Conservation (phyloP, 2,329 filamentous ascomycete species). For the Amauroascus verrucosus region DNA sequence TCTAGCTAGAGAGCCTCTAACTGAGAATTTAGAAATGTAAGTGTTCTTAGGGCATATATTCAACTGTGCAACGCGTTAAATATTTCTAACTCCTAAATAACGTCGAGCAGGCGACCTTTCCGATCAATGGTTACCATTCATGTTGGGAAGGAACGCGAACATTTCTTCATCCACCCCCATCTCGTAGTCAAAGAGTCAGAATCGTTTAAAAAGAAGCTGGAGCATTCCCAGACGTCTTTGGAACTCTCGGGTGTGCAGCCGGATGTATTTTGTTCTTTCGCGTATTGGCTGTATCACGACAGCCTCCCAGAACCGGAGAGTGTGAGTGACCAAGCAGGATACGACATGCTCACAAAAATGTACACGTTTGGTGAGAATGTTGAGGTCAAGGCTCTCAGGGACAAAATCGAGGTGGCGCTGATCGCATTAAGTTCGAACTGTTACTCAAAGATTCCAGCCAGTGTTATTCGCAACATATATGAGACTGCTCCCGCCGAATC, state of each 20-base stretch:
- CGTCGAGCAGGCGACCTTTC: conserved; percentile 2
- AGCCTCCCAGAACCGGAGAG: neutral
- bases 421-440: neutral
- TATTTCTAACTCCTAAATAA: neutral
- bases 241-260: conserved; percentile 4
- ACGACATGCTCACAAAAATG: neutral
- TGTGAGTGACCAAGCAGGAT: neutral
- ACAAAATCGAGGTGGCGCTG: neutral
- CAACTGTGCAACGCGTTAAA: neutral
- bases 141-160: conserved; percentile 5
- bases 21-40: neutral
- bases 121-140: neutral
- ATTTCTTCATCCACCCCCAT: conserved; percentile 9
- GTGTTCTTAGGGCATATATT: neutral
- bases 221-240: neutral
- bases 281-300: conserved; percentile 8
- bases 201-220: neutral
- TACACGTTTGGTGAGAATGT: conserved; percentile 8
- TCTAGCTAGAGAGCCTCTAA: neutral
- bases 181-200: neutral
- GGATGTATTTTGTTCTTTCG: conserved; percentile 4
- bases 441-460: neutral
- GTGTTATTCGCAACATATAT: neutral
- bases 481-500: neutral
- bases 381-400: neutral